A percentile compares a stretch with the other conserved stretches of the same genome.
Evolutionary conservation across 495 filamentous ascomycete genomes (phyloP).

Genomic region (Pseudevernia furfuracea): DNA sequence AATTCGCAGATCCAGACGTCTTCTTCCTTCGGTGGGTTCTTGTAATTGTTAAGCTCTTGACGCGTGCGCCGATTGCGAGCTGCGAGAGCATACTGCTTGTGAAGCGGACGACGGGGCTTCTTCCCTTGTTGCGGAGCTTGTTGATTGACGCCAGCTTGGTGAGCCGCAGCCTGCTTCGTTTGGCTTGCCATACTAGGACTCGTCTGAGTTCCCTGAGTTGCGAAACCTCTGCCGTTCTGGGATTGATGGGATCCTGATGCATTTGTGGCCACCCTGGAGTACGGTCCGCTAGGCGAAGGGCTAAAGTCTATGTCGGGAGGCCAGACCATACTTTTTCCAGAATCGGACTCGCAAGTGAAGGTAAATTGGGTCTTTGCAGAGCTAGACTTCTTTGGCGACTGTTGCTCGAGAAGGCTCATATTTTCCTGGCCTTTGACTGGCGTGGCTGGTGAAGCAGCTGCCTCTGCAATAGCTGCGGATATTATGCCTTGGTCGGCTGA

Average conservation of each 20-base stretch:
- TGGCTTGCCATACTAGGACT: slow-evolving; percentile 44
- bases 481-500: slow-evolving; percentile 67
- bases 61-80: slow-evolving; percentile 61
- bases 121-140: slow-evolving; percentile 41
- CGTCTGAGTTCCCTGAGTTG: slow-evolving; percentile 58
- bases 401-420: slow-evolving; percentile 66
- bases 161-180: slow-evolving; percentile 29
- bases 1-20: slow-evolving; percentile 95
- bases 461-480: slow-evolving; percentile 80
- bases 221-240: slow-evolving; percentile 33
- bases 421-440: slow-evolving; percentile 59
- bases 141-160: slow-evolving; percentile 26
- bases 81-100: slow-evolving; percentile 53
- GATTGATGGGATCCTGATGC: slow-evolving; percentile 11
- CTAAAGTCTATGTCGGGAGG: slow-evolving; percentile 34
- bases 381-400: slow-evolving; percentile 49
- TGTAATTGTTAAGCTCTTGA: slow-evolving; percentile 66
- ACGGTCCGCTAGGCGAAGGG: slow-evolving; percentile 29
- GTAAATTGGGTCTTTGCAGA: slow-evolving; percentile 77
- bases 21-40: slow-evolving; percentile 62
- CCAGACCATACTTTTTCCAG: slow-evolving; percentile 54
- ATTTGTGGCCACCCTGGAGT: slow-evolving; percentile 25
- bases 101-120: slow-evolving; percentile 51
- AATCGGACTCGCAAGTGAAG: slow-evolving; percentile 78
- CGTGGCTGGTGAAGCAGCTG: slow-evolving; percentile 58